A percentile compares a stretch with the other conserved stretches of the same genome.
Evolutionary conservation across 176 grass and related monocot genomes (phyloP).

Genomic region (Rhynchospora pubera): DNA sequence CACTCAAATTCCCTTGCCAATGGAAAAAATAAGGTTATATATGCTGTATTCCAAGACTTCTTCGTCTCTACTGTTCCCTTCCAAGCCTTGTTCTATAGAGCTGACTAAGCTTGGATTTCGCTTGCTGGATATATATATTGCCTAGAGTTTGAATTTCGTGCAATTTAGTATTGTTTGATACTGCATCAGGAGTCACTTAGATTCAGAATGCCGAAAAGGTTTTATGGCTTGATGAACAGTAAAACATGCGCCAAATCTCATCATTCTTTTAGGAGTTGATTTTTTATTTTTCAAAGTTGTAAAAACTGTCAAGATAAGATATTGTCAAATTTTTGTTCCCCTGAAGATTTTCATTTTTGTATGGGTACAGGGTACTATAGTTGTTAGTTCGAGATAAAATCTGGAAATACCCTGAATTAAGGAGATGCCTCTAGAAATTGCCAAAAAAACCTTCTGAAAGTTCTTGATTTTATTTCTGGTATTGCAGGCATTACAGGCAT

Average conservation of each 20-base stretch:
- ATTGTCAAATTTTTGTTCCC: not conserved
- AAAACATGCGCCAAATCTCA: not conserved
- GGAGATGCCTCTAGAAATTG: not conserved
- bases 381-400: not conserved
- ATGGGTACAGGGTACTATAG: too few species aligned
- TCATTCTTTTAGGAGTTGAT: not conserved
- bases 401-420: not conserved
- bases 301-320: not conserved
- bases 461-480: not conserved
- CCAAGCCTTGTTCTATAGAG: too few species aligned
- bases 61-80: too few species aligned
- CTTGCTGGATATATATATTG: not conserved
- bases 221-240: not conserved
- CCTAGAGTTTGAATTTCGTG: slow-evolving; percentile 9
- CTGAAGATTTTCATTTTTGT: too few species aligned
- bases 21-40: not conserved
- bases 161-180: not conserved
- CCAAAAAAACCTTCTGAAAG: not conserved
- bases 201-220: not conserved
- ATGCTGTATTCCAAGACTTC: too few species aligned
- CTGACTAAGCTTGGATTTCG: too few species aligned
- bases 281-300: not conserved
- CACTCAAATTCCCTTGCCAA: not conserved
- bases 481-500: slow-evolving; percentile 42
- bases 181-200: not conserved